A percentile compares a stretch with the other conserved stretches of the same genome.
Evolutionary conservation across 305 asterid species (phyloP).

Genomic region (Rubia balearica): DNA sequence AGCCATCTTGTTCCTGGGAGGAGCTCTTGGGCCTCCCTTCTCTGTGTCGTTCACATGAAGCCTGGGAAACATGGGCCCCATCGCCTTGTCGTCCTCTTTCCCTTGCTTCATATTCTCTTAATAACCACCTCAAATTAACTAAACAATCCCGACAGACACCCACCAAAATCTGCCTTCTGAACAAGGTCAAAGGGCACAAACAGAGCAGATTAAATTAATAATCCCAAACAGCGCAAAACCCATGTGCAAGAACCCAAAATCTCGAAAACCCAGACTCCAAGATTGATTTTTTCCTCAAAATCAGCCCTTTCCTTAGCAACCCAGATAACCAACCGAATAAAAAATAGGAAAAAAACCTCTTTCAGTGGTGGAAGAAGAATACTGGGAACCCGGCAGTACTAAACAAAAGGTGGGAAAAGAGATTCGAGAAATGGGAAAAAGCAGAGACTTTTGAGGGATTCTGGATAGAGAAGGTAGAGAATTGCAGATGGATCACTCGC

Average conservation of each 20-base stretch:
- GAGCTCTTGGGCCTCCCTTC: slow-evolving; percentile 98
- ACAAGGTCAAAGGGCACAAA: slow-evolving; percentile 11
- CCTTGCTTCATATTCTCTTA: slow-evolving; percentile 58
- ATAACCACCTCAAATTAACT: background rate
- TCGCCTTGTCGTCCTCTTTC: slow-evolving; percentile 57
- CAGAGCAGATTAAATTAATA: slow-evolving; percentile 14
- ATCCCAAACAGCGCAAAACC: slow-evolving; percentile 17
- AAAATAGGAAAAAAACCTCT: background rate
- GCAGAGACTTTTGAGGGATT: slow-evolving; percentile 6
- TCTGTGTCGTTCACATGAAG: slow-evolving; percentile 87
- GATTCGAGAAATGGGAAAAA: slow-evolving; percentile 16
- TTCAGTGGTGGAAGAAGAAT: slow-evolving; percentile 23
- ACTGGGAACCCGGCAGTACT: slow-evolving; percentile 4
- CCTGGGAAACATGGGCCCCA: slow-evolving; percentile 95
- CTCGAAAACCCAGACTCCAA: slow-evolving; percentile 18
- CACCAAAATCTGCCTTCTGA: slow-evolving; percentile 14
- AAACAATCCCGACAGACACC: slow-evolving; percentile 7
- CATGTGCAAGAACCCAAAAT: slow-evolving; percentile 16
- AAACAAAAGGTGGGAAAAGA: slow-evolving; percentile 8
- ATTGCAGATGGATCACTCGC: background rate
- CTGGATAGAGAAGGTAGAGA: background rate
- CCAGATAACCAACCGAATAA: slow-evolving; percentile 7
- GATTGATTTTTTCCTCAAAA: slow-evolving; percentile 20
- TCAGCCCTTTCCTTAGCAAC: slow-evolving; percentile 16
- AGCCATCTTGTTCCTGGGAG: slow-evolving; percentile 99